Evolutionary conservation across 2,329 filamentous ascomycete species (phyloP), one percentile per base, ranked within the genome.

Genomic region (Dactylonectria macrodidyma): DNA sequence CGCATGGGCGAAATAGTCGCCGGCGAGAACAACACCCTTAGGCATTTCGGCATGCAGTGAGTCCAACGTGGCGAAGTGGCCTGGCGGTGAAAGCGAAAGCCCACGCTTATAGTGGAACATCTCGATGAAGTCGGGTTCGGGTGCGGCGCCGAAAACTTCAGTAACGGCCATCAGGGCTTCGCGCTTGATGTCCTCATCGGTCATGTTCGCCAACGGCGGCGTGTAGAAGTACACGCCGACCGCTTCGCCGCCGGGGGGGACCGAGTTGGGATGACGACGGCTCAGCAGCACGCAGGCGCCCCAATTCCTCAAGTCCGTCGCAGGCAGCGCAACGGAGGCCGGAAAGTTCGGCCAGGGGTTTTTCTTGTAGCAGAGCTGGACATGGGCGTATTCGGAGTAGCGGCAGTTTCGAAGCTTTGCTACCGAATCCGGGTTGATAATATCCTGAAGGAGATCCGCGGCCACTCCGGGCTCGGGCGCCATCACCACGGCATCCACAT

Each of bases 281-380:
- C 48, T 52, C 48, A 52, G 48, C 48, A 52, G 48, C 9, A 52
- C 48, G 48, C 48, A 52, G 9, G 48, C 48, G 24, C 48, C 48
- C 48, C 48, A 52, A 16, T 52, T 52, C 48, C 48, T 52, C 48
- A 52, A 24, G 33, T 57, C 54, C 14, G 54, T 57, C 34, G 54
- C 54, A 24, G 54, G 54, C 36, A 57, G 22, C 34, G 54, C 54
- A 16, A 57, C 36, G 19, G 34, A 57, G 54, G 54, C 54, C 22
- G 54, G 54, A 8, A 57, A 57, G 19, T 44, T 57, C 24, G 54
- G 54, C 54, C 54, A 57, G 7, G 54, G 54, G 54, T 57, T 57
- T 46, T 57, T 57, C 54, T 57, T 57, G 38, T 57, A 57, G 36
- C 54, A 57, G 34, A 57, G 34, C 54, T 57, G 54, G 54, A 57